Evolutionary conservation across 2,329 filamentous ascomycete species (phyloP), one percentile per base, ranked within the genome.

Genomic region (Chaetomium sp.): DNA sequence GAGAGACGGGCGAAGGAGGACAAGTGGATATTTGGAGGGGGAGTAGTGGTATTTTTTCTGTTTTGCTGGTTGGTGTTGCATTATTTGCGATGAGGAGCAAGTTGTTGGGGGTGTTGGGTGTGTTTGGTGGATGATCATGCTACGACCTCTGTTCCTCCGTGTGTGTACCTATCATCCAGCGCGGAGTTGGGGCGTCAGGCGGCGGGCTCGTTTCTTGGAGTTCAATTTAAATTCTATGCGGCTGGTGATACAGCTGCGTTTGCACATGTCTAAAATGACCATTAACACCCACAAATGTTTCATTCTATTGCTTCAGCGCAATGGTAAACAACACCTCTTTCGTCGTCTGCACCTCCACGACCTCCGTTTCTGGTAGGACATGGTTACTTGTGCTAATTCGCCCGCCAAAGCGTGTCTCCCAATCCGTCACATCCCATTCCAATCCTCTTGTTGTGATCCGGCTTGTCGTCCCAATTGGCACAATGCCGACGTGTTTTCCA

Each of bases 11-110:
- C 94, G 50, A 88, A 85, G 70, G 88, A 97, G 76, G 94, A 99
- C 70, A 97, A 96, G 74, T 97, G 91, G 91, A 95, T 99, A 38
- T 99, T 99, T 70, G 88, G 88, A 79, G 87, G 77, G 0, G 91
- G 94, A 0, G 90, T 92, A 2, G 72, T 95, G 5, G 72, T 94
- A 38, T 99, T 99, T 71, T 88, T 97, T 66, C 68, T 81, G 40
- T 99, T 99, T 69, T 96, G 92, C 71, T 97, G 90, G 84, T 74
- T 94, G 61, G 91, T 95, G 54, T 69, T 99, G 68, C 88, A 91
- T 72, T 97, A 83, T 69, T 71, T 99, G 72, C 77, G 89, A 69
- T 92, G 19, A 27, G 19, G 19, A 27, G 19, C 19, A 27, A 27
- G 19, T 27, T 27, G 19, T 27, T 27, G 72, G 78, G 14, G 8